Evolutionary conservation across 345 rosid genomes (phyloP).

Genomic region (Rhizophora mangle): DNA sequence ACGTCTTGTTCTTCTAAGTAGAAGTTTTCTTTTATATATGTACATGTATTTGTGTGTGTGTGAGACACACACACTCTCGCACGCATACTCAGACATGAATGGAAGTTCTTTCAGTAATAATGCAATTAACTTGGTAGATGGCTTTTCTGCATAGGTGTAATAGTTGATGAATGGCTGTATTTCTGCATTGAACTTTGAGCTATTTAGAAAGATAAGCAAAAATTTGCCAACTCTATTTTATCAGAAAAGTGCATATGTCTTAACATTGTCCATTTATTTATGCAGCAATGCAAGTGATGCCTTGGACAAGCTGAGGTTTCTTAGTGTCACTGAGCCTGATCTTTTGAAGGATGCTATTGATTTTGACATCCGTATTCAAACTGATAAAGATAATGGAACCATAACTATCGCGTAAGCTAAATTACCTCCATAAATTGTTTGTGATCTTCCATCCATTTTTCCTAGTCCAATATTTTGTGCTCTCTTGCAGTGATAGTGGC

Average conservation of each 20-base stretch:
- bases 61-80: too few species aligned
- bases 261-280: slow-evolving; percentile 3
- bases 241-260: neutral
- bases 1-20: neutral
- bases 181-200: neutral
- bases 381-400: slow-evolving; percentile 80
- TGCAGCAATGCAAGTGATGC: slow-evolving; percentile 98
- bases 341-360: slow-evolving; percentile 66
- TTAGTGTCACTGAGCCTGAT: slow-evolving; percentile 73
- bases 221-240: neutral
- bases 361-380: slow-evolving; percentile 83
- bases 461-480: slow-evolving; percentile 9
- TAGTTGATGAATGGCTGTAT: neutral
- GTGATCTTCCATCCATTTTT: neutral
- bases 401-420: slow-evolving; percentile 63
- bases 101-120: too few species aligned
- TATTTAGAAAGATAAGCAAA: neutral
- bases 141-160: too few species aligned
- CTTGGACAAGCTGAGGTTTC: slow-evolving; percentile 84
- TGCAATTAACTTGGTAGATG: too few species aligned
- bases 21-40: too few species aligned
- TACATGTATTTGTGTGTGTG: too few species aligned
- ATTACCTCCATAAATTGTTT: neutral
- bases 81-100: too few species aligned
- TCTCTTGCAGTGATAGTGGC: slow-evolving; percentile 69